These are phyloP conservation scores for Agrocybe praecox DNA, from an alignment of 768 basidiomycete species.

Conservation along the genomic window DNA sequence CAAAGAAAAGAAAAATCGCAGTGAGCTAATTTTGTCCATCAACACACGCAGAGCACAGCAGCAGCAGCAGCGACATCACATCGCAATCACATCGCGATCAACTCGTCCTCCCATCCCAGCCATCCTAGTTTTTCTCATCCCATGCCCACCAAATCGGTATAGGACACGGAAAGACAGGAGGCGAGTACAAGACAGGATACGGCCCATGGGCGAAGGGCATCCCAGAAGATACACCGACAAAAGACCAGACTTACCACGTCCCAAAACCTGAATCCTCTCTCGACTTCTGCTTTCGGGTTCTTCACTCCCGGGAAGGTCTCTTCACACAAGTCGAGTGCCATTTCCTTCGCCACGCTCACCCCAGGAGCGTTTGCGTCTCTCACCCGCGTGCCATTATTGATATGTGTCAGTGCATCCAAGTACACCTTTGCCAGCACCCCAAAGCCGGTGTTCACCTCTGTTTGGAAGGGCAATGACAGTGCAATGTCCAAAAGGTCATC, in stretches of 20 bases:
- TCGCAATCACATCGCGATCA: not conserved
- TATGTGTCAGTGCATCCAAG: slow-evolving; percentile 87
- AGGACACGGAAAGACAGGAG: not conserved
- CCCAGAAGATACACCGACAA: slow-evolving; percentile 11
- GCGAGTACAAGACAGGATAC: not conserved
- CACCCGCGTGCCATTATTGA: slow-evolving; percentile 80
- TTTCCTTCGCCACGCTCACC: slow-evolving; percentile 79
- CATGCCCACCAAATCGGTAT: slow-evolving; percentile 1
- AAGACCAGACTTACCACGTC: slow-evolving; percentile 71
- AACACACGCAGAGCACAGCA: not conserved
- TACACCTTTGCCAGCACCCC: slow-evolving; percentile 97
- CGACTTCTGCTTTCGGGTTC: slow-evolving; percentile 83
- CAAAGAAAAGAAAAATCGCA: slow-evolving; percentile 9
- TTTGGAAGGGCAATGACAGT: slow-evolving; percentile 91
- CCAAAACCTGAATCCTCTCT: slow-evolving; percentile 98
- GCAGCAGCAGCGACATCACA: slow-evolving; percentile 6
- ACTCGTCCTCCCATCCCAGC: not conserved
- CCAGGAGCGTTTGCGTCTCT: slow-evolving; percentile 77
- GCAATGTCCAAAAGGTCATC: slow-evolving; percentile 94
- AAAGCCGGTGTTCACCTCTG: slow-evolving; percentile 97
- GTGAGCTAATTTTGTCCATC: slow-evolving; percentile 4
- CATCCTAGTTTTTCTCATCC: not conserved
- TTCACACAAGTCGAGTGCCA: slow-evolving; percentile 91
- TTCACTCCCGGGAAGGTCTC: slow-evolving; percentile 95
- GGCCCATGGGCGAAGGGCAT: not conserved